Conservation (phyloP, 1,284 basidiomycete species). For the Pyrrhoderma noxium region DNA sequence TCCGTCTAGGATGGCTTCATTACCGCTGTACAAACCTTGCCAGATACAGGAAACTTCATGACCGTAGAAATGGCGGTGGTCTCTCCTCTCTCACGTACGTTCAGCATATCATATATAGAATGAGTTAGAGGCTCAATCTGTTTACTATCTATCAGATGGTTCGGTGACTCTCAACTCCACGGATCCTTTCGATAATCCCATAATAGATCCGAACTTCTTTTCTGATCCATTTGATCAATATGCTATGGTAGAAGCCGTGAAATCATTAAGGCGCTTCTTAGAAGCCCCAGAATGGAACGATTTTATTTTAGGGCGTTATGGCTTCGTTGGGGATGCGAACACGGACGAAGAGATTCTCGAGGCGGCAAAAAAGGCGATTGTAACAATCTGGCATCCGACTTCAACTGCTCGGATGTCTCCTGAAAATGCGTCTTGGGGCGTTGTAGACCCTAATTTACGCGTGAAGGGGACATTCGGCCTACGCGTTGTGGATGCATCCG, state of each 20-base stretch:
- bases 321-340: slow-evolving; percentile 20
- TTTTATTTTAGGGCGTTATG: slow-evolving; percentile 20
- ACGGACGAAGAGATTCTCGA: slow-evolving; percentile 22
- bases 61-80: slow-evolving; percentile 18
- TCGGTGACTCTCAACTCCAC: slow-evolving; percentile 20
- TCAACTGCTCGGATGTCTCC: slow-evolving; percentile 25
- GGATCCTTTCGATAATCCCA: slow-evolving; percentile 20
- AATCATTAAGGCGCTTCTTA: slow-evolving; percentile 20
- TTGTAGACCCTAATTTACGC: slow-evolving; percentile 29
- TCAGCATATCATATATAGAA: background rate
- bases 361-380: slow-evolving; percentile 17
- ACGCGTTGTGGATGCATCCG: slow-evolving; percentile 32
- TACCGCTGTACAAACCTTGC: background rate
- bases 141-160: slow-evolving; percentile 19
- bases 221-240: slow-evolving; percentile 14
- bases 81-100: slow-evolving; percentile 20
- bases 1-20: background rate
- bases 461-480: slow-evolving; percentile 31
- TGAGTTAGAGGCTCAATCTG: background rate
- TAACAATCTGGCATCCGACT: slow-evolving; percentile 24
- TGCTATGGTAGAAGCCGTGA: slow-evolving; percentile 19
- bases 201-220: slow-evolving; percentile 22
- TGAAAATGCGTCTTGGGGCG: slow-evolving; percentile 22
- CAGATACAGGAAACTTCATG: slow-evolving; percentile 20
- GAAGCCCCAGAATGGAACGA: slow-evolving; percentile 19